Conservation (phyloP, 2,329 filamentous ascomycete species). For the Neopestalotiopsis sp. region DNA sequence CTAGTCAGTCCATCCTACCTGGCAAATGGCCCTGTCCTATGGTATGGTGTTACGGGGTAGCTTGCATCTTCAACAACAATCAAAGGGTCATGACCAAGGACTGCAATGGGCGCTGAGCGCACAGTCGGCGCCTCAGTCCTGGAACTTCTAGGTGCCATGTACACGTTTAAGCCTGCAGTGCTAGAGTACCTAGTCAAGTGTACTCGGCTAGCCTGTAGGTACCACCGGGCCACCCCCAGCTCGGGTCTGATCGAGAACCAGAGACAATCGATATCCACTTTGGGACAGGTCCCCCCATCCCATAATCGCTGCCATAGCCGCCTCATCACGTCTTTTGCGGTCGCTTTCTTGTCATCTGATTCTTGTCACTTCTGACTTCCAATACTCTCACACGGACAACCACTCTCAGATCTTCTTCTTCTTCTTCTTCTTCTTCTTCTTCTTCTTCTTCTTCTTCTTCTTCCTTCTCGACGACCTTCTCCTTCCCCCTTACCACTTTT, state of each 20-base stretch:
- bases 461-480: not conserved
- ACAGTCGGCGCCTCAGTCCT: too few relatives aligned
- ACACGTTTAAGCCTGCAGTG: not conserved
- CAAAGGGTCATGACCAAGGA: too few relatives aligned
- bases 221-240: not conserved
- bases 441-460: not conserved
- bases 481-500: not conserved
- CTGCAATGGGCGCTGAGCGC: too few relatives aligned
- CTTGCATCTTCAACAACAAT: too few relatives aligned
- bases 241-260: not conserved
- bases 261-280: constrained; percentile 13
- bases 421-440: not conserved
- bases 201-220: not conserved
- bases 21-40: too few relatives aligned
- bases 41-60: too few relatives aligned
- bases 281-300: constrained; percentile 10
- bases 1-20: too few relatives aligned
- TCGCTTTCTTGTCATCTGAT: constrained; percentile 17
- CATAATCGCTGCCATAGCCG: not conserved
- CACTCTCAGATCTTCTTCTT: not conserved
- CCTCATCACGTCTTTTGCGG: constrained; percentile 18
- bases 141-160: not conserved
- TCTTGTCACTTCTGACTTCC: constrained; percentile 6
- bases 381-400: not conserved
- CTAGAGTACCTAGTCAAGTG: not conserved